Evolutionary conservation across 257 asterid species (phyloP), one percentile per base, ranked within the genome.

Genomic region (Ilex asprella): DNA sequence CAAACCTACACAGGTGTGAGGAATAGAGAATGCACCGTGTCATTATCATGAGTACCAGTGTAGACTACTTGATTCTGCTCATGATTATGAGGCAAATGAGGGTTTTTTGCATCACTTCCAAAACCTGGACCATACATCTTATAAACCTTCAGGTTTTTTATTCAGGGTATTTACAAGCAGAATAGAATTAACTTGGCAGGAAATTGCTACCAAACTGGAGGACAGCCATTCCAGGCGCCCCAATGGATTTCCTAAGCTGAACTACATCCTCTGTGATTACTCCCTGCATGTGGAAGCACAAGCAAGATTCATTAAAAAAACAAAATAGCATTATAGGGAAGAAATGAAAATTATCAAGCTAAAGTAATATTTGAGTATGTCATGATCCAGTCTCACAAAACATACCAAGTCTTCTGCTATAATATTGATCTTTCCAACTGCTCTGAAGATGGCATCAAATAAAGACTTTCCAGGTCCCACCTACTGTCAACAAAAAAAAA

Each of bases 141-240:
- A 12, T 58, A 47, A 59, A 67, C 46, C 58, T 57, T 31, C 47
- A 71, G 5, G 41, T 2, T 35, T 35, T 35, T 35, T 12, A 52
- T 35, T 54, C 5, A 56, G 10, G 39, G 68, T 79, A 74, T 63
- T 65, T 67, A 58, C 32, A 41, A 49, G 65, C 53, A 62, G 31
- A 27, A 63, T 32, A 59, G 44, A 55, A 61, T 70, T 49, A 55
- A 79, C 51, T 32, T 41, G 16, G 81, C 62, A 46, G 52, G 35
- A 53, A 67, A 8, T 39, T 64, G 60, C 59, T 85, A 89, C 99
- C 99, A 82, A 93, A 93, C 78, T 93, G 97, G 74, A 93, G 91
- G 65, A 89, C 97, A 10, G 99, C 97, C 99, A 93, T 93, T 67
- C 99, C 97, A 64, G 97, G 99, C 69, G 96, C 99, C 54, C 87